phyloP scores from a whole-genome alignment of 2,329 filamentous ascomycete genomes.

The Tolypocladium pustulatum region DNA sequence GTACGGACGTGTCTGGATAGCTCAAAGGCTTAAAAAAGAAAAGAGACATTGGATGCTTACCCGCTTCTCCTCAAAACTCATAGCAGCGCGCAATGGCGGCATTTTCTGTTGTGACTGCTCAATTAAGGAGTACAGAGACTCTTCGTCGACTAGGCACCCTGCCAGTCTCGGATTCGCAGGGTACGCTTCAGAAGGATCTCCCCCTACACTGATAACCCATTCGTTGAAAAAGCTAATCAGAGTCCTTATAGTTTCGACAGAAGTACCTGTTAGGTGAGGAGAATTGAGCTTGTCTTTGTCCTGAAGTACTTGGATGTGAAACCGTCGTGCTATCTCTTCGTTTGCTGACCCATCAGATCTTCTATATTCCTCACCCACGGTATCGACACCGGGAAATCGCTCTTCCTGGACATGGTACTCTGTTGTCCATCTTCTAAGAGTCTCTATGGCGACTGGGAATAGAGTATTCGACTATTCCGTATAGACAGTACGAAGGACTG shows the following conservation, averaged over 20 bases:
- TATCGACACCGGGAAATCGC: not conserved
- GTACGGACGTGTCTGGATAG: not conserved
- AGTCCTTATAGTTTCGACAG: not conserved
- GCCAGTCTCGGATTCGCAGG: not conserved
- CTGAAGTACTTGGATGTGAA: not conserved
- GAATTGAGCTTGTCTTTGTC: not conserved
- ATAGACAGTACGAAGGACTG: not conserved
- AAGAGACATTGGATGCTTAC: not conserved
- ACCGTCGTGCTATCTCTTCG: not conserved
- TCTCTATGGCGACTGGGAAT: not conserved
- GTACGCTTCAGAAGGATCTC: not conserved
- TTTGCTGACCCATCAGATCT: not conserved
- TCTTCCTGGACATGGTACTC: not conserved
- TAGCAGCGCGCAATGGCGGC: not conserved
- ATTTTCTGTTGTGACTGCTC: not conserved
- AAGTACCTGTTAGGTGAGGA: not conserved
- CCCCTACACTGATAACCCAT: not conserved
- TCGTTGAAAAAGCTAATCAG: not conserved
- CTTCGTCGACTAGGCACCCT: not conserved
- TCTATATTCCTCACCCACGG: not conserved
- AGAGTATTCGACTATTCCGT: not conserved
- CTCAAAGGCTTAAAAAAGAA: not conserved
- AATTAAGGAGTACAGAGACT: not conserved
- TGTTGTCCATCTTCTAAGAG: not conserved
- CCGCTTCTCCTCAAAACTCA: not conserved